These are phyloP conservation scores for Talaromyces funiculosus DNA, from an alignment of 2,329 filamentous ascomycete species.

Conservation along the genomic window DNA sequence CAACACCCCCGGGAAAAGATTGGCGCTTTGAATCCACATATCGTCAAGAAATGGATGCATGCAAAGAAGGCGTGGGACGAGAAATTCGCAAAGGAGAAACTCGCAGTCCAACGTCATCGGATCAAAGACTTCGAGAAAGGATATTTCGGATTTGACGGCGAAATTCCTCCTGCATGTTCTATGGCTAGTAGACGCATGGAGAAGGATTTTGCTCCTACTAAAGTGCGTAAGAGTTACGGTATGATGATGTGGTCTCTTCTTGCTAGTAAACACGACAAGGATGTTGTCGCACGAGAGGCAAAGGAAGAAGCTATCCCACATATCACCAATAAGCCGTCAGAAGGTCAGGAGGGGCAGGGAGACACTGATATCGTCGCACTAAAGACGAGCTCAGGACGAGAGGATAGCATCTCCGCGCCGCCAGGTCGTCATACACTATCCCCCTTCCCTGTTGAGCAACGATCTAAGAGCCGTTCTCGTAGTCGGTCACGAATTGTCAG, in stretches of 20 bases:
- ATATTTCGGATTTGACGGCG: constrained; percentile 66
- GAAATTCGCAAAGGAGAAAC: constrained; percentile 64
- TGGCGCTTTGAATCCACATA: constrained; percentile 72
- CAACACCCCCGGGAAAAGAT: constrained; percentile 59
- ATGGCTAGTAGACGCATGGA: constrained; percentile 61
- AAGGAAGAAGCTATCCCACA: constrained; percentile 19
- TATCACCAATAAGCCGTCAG: constrained; percentile 23
- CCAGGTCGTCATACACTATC: neutral
- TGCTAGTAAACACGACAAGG: constrained; percentile 84
- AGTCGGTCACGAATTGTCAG: constrained; percentile 17
- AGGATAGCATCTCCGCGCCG: neutral
- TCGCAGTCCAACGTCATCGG: constrained; percentile 66
- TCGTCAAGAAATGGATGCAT: constrained; percentile 76
- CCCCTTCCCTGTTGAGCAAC: neutral
- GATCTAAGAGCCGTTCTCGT: constrained; percentile 8
- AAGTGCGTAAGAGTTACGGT: constrained; percentile 59
- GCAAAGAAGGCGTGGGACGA: constrained; percentile 68
- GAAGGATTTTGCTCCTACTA: constrained; percentile 26
- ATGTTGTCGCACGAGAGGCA: constrained; percentile 49
- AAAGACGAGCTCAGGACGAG: neutral
- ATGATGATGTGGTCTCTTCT: constrained; percentile 79
- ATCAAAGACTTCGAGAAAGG: constrained; percentile 67
- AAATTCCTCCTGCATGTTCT: constrained; percentile 76
- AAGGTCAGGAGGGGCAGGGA: constrained; percentile 21
- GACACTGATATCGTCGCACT: neutral